Evolutionary conservation across 2,329 filamentous ascomycete genomes (phyloP).

Genomic region (Cladorrhinum sp.): DNA sequence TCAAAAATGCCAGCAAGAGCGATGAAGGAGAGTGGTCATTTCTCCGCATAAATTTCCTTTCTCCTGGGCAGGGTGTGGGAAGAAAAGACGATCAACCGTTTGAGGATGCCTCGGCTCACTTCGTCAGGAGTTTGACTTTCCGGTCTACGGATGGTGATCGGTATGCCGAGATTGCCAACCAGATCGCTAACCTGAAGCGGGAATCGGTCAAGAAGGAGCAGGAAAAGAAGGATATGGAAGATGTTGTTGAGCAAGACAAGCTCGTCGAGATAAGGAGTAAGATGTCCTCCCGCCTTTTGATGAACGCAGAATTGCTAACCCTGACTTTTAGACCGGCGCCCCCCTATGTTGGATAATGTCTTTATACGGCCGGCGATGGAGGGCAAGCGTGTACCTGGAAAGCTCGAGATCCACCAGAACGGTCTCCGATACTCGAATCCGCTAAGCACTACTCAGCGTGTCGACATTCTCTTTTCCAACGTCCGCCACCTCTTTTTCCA

Average conservation of each 20-base stretch:
- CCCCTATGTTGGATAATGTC: conserved; percentile 86
- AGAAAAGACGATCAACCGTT: conserved; percentile 97
- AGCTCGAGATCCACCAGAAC: conserved; percentile 97
- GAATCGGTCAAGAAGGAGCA: conserved; percentile 89
- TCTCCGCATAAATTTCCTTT: conserved; percentile 94
- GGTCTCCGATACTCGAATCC: conserved; percentile 92
- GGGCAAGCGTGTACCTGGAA: conserved; percentile 92
- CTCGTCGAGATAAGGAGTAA: conserved; percentile 88
- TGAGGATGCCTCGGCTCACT: conserved; percentile 92
- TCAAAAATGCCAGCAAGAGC: conserved; percentile 98
- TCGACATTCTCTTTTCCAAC: conserved; percentile 96
- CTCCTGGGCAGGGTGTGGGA: conserved; percentile 93
- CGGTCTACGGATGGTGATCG: conserved; percentile 84
- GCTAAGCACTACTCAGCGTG: conserved; percentile 73
- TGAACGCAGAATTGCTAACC: conserved; percentile 15
- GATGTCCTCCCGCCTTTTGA: conserved; percentile 31
- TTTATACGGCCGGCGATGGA: conserved; percentile 95
- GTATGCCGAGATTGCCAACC: conserved; percentile 84
- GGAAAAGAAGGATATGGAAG: conserved; percentile 99
- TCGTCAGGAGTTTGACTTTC: conserved; percentile 93
- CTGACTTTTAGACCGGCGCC: conserved; percentile 70
- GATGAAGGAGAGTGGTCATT: conserved; percentile 94
- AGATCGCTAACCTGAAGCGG: conserved; percentile 96
- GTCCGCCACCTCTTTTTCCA: conserved; percentile 99
- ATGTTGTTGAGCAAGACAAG: conserved; percentile 98